Base-by-base conservation (phyloP, 345 rosid genomes). In the Geranium brycei region DNA sequence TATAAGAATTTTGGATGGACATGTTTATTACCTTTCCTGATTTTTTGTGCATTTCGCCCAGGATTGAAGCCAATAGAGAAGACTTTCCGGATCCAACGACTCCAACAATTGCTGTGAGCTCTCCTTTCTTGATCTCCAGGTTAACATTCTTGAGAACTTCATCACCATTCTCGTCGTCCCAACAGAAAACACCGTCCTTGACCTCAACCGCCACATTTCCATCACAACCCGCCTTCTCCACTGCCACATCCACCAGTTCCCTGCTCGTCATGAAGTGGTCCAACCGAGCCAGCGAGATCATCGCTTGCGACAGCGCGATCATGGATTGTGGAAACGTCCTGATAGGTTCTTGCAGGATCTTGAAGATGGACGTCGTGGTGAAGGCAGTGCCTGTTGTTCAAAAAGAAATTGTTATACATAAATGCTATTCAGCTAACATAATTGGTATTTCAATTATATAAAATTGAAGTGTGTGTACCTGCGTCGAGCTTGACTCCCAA, bases 11-110 rank as follows among this genome's bases (percentile, higher is more conserved):
- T 23, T 23, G 28, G 28, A 23, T 23, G 2, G 28, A 23, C 28
- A 23, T 23, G 28, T 23, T 23, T 23, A 35, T 35, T 35, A 88
- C 96, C 85, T 79, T 80, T 61, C 98, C 98, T 0, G 88, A 76
- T 61, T 82, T 69, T 75, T 79, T 89, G 80, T 89, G 90, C 98
- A 92, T 92, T 75, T 92, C 98, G 55, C 98, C 98, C 19, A 92
- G 93, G 74, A 89, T 41, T 19, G 95, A 84, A 51, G 89, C 88
- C n/a, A 92, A 73, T 28, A 92, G 82, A 61, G 98, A 89, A 7
- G 95, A 92, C 73, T 89, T 92, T 61, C 98, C 98, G 0, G 95
- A 84, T 62, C 98, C 98, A 51, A 92, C 98, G 0, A 88, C 89
- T 59, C 96, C 98, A 60, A 92, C 98, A 59, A 92, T 83, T 5